Evolutionary conservation across 805 yeast species (phyloP).

Genomic region (Cyberlindnera maritima): DNA sequence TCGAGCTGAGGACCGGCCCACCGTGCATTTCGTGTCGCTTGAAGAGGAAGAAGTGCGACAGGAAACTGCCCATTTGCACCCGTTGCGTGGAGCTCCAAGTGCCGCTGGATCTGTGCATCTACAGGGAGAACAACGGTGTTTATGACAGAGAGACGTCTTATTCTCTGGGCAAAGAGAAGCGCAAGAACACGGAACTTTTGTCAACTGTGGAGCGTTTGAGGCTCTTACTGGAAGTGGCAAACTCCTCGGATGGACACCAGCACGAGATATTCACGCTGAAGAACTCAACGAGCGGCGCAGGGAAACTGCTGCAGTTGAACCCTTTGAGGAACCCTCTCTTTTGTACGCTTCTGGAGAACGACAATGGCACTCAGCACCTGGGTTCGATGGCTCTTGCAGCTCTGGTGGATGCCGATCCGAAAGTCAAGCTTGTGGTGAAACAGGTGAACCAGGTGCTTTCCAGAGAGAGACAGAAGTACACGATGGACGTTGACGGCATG

Average conservation of each 20-base stretch:
- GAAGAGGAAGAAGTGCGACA: constrained; percentile 11
- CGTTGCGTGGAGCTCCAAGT: constrained; percentile 12
- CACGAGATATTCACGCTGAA: constrained; percentile 2
- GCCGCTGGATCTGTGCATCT: constrained; percentile 9
- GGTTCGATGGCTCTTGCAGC: constrained; percentile 5
- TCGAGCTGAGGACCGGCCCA: not conserved
- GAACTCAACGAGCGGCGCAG: not conserved
- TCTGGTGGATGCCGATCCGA: constrained; percentile 1
- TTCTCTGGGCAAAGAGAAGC: not conserved
- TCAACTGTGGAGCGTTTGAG: not conserved
- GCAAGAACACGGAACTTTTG: not conserved
- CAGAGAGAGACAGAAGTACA: constrained; percentile 8
- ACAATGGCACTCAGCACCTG: not conserved
- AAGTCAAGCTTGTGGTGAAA: constrained; percentile 1
- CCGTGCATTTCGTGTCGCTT: constrained; percentile 8
- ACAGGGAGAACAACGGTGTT: constrained; percentile 4
- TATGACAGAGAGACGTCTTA: not conserved
- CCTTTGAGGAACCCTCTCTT: constrained; percentile 9
- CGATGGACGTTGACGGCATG: not conserved
- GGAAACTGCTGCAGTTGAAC: not conserved
- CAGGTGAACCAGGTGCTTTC: constrained; percentile 6
- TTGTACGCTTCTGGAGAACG: constrained; percentile 3
- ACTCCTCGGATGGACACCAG: not conserved
- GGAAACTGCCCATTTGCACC: constrained; percentile 7
- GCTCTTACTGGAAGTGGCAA: not conserved